These are phyloP conservation scores for Salix dunnii DNA, from an alignment of 345 rosid species.

Conservation along the genomic window DNA sequence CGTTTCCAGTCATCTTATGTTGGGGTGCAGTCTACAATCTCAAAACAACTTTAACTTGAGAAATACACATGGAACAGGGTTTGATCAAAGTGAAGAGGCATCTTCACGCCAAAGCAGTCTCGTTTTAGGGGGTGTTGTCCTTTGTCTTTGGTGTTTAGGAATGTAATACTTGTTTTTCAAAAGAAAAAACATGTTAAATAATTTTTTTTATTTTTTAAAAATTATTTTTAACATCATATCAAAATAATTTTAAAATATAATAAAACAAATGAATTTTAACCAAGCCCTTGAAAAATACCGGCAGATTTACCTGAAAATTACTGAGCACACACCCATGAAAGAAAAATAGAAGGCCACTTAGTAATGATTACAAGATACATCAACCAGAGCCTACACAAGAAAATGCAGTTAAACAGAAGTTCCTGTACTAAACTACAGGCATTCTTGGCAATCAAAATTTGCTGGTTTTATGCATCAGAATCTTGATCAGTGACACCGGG, in stretches of 20 bases:
- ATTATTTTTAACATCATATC: no score
- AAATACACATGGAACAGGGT: not conserved
- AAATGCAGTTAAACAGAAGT: not conserved
- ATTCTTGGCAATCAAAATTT: not conserved
- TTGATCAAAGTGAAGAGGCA: not conserved
- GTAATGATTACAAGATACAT: not conserved
- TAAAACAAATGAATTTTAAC: no score
- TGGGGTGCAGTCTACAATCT: not conserved
- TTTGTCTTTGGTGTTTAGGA: no score
- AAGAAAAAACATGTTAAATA: no score
- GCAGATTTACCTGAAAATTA: not conserved
- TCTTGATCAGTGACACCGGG: not conserved
- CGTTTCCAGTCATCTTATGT: not conserved
- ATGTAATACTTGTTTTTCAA: no score
- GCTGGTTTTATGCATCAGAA: conserved; percentile 2
- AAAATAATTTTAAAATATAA: no score
- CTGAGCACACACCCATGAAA: not conserved
- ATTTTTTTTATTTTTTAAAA: no score
- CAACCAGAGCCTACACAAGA: not conserved
- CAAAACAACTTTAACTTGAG: not conserved
- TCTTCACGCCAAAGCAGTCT: not conserved
- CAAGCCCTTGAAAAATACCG: no score
- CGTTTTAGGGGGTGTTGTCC: no score
- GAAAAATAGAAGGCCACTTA: not conserved
- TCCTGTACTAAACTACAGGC: not conserved